These are phyloP conservation scores for Coix lacrymajobi DNA, from an alignment of 176 grass and related monocot genomes.

Conservation along the genomic window DNA sequence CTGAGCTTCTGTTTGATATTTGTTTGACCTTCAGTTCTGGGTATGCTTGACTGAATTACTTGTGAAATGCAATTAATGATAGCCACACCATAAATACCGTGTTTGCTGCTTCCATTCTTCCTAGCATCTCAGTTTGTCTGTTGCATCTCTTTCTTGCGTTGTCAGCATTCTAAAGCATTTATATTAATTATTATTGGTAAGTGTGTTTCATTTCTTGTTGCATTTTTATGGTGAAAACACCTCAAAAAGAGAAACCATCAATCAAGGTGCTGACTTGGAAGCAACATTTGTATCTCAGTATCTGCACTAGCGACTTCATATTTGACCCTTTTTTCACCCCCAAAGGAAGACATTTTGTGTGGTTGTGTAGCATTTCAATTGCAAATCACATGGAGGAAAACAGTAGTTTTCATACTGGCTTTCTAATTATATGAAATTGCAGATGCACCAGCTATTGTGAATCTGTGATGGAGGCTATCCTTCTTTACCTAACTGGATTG, in stretches of 20 bases:
- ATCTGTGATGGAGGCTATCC: neutral
- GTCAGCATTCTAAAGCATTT: constrained; percentile 2
- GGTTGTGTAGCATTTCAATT: neutral
- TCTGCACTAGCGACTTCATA: neutral
- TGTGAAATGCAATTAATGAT: neutral
- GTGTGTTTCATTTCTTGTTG: neutral
- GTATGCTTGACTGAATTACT: constrained; percentile 9
- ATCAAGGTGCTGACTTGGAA: neutral
- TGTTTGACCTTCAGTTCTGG: neutral
- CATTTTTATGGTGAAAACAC: neutral
- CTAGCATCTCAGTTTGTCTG: neutral
- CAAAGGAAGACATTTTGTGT: neutral
- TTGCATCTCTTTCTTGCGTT: neutral
- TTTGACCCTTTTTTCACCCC: neutral
- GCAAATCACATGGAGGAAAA: neutral
- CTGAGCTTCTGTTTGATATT: neutral
- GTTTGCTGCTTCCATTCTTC: neutral
- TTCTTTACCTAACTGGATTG: neutral
- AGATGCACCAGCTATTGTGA: neutral
- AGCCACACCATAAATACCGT: neutral
- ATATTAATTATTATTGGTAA: neutral
- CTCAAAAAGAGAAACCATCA: neutral
- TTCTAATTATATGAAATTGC: neutral
- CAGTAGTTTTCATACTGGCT: neutral
- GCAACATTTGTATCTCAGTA: neutral